Evolutionary conservation across 305 asterid genomes (phyloP), one percentile per base, ranked within the genome.

Genomic region (Lippia alba): DNA sequence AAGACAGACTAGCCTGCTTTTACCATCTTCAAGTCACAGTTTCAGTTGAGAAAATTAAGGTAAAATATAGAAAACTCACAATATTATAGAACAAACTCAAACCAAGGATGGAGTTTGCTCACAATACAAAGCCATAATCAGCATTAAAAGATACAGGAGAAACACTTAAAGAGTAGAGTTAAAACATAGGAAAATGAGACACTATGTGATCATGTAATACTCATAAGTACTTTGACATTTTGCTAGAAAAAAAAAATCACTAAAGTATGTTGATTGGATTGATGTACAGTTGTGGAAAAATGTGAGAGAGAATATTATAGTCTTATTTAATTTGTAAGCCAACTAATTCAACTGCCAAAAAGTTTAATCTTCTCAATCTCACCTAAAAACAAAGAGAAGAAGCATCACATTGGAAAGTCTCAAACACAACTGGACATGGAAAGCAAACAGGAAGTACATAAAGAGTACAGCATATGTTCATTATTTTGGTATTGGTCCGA

Each of bases 171-270:
- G n/a, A n/a, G n/a, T n/a, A n/a, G n/a, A n/a, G n/a, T n/a, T n/a
- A n/a, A n/a, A n/a, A n/a, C n/a, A n/a, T n/a, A n/a, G n/a, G n/a
- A n/a, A n/a, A n/a, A n/a, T n/a, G n/a, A n/a, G n/a, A n/a, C n/a
- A n/a, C n/a, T n/a, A n/a, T n/a, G n/a, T n/a, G n/a, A n/a, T n/a
- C n/a, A n/a, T 55, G 67, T 51, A 67, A 34, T 12, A 51, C 50
- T 39, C 48, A n/a, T 39, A 45, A 24, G 63, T 56, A 55, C 19
- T 36, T 10, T 17, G 49, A 24, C 10, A 12, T 51, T 30, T 58
- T 24, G 40, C 68, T 50, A 58, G 44, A 57, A 56, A 65, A 40
- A 65, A 40, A 70, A 57, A 19, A 56, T 20, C 65, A 33, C 59
- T 44, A 54, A 68, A 56, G 16, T 39, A 57, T 45, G 60, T 63